phyloP scores from a whole-genome alignment of 768 basidiomycete genomes.

The Rhodotorula sphaerocarpa region DNA sequence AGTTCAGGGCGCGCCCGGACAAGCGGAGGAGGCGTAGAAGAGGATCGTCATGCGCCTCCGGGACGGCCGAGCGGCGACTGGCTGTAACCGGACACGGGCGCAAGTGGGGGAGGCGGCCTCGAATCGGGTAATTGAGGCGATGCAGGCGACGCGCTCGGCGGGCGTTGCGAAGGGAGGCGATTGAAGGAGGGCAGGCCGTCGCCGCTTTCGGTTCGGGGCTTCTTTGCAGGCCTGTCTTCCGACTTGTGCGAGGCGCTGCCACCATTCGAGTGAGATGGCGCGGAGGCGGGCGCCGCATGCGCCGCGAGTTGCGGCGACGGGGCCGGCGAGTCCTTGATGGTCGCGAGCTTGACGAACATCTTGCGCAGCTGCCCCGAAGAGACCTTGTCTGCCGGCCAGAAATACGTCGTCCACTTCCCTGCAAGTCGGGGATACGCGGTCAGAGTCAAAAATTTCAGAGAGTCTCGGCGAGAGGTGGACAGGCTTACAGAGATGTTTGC shows the following conservation, averaged over 20 bases:
- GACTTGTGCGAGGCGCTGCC: not conserved
- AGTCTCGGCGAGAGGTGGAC: not conserved
- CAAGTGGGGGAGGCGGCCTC: no score
- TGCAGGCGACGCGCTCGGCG: not conserved
- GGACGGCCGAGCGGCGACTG: not conserved
- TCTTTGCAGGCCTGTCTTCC: slow-evolving; percentile 6
- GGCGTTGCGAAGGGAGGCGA: slow-evolving; percentile 7
- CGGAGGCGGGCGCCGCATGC: not conserved
- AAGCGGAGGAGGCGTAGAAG: no score
- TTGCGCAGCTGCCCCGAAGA: slow-evolving; percentile 12
- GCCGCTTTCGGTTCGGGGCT: not conserved
- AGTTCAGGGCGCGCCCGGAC: no score
- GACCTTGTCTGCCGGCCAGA: slow-evolving; percentile 22
- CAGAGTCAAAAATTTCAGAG: not conserved
- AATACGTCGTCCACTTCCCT: slow-evolving; percentile 34
- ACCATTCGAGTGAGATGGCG: not conserved
- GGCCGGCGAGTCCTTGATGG: slow-evolving; percentile 12
- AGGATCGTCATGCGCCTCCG: no score
- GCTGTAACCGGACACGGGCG: no score
- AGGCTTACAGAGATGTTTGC: slow-evolving; percentile 38
- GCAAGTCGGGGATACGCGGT: not conserved
- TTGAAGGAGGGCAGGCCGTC: slow-evolving; percentile 14
- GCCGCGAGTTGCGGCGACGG: not conserved
- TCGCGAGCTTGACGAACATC: slow-evolving; percentile 19
- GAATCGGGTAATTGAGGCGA: no score